These are phyloP conservation scores for Ganoderma multipileum DNA, from an alignment of 1,284 basidiomycete species.

Conservation along the genomic window DNA sequence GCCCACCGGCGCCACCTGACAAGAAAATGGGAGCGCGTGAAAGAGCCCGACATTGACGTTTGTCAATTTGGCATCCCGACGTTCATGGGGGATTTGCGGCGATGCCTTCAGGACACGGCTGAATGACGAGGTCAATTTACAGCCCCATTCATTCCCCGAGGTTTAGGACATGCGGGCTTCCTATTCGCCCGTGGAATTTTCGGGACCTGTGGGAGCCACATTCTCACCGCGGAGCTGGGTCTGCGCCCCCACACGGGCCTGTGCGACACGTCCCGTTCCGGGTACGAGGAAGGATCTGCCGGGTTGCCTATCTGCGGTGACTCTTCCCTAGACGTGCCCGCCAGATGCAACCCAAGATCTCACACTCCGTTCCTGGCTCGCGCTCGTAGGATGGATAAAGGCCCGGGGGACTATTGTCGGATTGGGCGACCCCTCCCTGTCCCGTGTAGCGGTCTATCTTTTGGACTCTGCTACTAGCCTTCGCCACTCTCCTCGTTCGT, in stretches of 20 bases:
- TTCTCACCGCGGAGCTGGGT: constrained; percentile 29
- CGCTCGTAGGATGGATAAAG: constrained; percentile 31
- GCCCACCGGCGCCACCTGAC: constrained; percentile 8
- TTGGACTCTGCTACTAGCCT: constrained; percentile 24
- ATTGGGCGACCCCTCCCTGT: constrained; percentile 26
- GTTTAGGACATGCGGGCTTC: constrained; percentile 27
- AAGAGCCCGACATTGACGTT: constrained; percentile 17
- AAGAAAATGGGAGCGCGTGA: background rate
- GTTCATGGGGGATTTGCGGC: constrained; percentile 1
- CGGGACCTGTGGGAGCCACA: constrained; percentile 28
- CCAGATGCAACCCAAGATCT: constrained; percentile 27
- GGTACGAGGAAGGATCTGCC: constrained; percentile 29
- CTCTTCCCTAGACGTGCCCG: constrained; percentile 23
- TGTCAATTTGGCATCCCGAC: constrained; percentile 20
- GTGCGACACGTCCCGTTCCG: constrained; percentile 28
- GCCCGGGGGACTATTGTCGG: constrained; percentile 31
- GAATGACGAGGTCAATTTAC: constrained; percentile 24
- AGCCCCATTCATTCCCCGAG: constrained; percentile 22
- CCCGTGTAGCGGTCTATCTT: constrained; percentile 30
- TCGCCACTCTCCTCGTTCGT: constrained; percentile 8
- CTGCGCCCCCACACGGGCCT: constrained; percentile 22
- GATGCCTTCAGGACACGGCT: background rate
- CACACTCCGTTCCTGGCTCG: constrained; percentile 32
- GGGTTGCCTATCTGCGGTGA: constrained; percentile 25
- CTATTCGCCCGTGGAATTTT: constrained; percentile 28